These are phyloP conservation scores for Trichophaea hybrida DNA, from an alignment of 2,329 filamentous ascomycete species.

Conservation along the genomic window DNA sequence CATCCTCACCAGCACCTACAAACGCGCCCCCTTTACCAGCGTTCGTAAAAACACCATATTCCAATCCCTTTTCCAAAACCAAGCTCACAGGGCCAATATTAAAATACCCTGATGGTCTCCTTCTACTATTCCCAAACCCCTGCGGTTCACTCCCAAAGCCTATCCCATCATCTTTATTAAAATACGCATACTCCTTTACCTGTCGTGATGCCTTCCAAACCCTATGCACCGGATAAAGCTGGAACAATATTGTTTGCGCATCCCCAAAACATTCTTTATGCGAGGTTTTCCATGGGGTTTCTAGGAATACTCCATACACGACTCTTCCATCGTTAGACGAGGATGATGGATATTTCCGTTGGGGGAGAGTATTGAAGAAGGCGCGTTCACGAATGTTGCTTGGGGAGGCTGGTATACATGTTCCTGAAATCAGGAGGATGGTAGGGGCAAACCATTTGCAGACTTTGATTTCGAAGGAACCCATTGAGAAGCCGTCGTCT, in stretches of 20 bases:
- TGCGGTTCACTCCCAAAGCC: slow-evolving; percentile 51
- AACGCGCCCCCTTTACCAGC: slow-evolving; percentile 49
- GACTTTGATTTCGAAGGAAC: slow-evolving; percentile 58
- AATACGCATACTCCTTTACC: slow-evolving; percentile 54
- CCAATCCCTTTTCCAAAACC: slow-evolving; percentile 50
- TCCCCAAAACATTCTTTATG: slow-evolving; percentile 55
- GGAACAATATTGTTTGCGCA: slow-evolving; percentile 50
- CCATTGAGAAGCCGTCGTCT: slow-evolving; percentile 60
- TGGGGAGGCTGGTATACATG: slow-evolving; percentile 40
- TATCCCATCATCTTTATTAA: slow-evolving; percentile 50
- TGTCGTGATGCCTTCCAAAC: slow-evolving; percentile 51
- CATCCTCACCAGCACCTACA: slow-evolving; percentile 7
- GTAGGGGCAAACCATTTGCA: slow-evolving; percentile 67
- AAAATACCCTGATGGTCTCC: slow-evolving; percentile 20
- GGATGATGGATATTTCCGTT: slow-evolving; percentile 40
- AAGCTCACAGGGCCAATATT: slow-evolving; percentile 52
- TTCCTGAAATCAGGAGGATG: slow-evolving; percentile 54
- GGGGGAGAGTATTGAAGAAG: slow-evolving; percentile 49
- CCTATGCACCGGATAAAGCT: slow-evolving; percentile 56
- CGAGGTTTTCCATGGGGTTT: slow-evolving; percentile 54
- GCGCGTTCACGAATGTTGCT: slow-evolving; percentile 40
- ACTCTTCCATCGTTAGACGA: slow-evolving; percentile 36
- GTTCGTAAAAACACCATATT: slow-evolving; percentile 62
- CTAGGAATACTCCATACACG: slow-evolving; percentile 53
- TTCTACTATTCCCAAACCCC: slow-evolving; percentile 30